Evolutionary conservation across 2,329 filamentous ascomycete species (phyloP).

Genomic region (Botryotinia calthae): DNA sequence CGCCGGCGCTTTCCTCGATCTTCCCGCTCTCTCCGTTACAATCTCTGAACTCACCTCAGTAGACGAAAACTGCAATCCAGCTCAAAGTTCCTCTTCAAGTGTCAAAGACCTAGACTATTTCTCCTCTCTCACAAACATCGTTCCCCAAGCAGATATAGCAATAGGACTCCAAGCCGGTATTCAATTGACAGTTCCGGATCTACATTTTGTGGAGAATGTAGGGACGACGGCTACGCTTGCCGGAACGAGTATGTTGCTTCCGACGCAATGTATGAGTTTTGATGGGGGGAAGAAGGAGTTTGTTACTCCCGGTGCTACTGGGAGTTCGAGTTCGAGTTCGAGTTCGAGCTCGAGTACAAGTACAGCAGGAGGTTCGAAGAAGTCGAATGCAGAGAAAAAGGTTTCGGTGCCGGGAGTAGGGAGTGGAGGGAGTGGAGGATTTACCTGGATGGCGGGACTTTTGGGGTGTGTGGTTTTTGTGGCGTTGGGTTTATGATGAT

Average conservation of each 20-base stretch:
- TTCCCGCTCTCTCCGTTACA: slow-evolving; percentile 3
- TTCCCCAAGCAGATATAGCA: neutral
- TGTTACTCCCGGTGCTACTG: slow-evolving; percentile 1
- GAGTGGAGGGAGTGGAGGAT: neutral
- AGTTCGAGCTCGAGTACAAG: neutral
- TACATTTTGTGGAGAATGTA: neutral
- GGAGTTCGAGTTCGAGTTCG: neutral
- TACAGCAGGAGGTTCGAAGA: neutral
- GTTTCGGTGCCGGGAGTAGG: neutral
- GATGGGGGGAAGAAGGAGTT: neutral
- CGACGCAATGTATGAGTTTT: slow-evolving; percentile 14
- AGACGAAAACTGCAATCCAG: slow-evolving; percentile 10
- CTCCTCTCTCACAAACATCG: slow-evolving; percentile 11
- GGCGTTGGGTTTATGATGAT: neutral
- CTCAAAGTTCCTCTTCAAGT: neutral
- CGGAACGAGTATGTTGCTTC: neutral
- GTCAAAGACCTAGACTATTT: neutral
- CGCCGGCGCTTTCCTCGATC: slow-evolving; percentile 13
- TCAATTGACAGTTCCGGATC: neutral
- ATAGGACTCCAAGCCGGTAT: neutral
- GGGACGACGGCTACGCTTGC: neutral
- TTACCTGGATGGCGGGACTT: neutral
- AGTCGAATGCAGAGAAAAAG: neutral
- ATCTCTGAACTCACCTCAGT: slow-evolving; percentile 1
- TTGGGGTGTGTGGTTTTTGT: neutral